These are phyloP conservation scores for Irpex sp. DNA, from an alignment of 1,284 basidiomycete genomes.

Conservation along the genomic window DNA sequence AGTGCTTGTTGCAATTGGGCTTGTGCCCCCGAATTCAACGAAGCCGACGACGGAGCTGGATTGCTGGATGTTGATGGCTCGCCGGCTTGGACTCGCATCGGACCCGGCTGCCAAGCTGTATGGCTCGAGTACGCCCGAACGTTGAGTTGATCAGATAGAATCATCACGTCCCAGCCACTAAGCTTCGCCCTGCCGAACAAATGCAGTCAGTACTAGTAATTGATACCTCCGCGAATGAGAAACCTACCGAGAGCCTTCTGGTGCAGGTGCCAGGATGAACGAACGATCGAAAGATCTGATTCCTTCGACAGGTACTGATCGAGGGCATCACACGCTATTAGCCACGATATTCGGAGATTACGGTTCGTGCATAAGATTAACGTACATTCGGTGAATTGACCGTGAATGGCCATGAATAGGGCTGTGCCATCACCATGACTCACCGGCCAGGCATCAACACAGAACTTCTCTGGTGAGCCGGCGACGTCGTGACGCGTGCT, in stretches of 20 bases:
- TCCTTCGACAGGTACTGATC: conserved; percentile 38
- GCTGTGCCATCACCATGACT: conserved; percentile 56
- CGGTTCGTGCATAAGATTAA: conserved; percentile 13
- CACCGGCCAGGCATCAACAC: conserved; percentile 85
- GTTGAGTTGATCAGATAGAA: conserved; percentile 86
- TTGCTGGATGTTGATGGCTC: conserved; percentile 24
- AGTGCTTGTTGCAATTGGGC: conserved; percentile 49
- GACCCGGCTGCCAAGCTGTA: conserved; percentile 74
- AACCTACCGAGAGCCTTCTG: conserved; percentile 75
- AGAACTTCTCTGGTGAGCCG: conserved; percentile 76
- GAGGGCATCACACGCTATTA: conserved; percentile 8
- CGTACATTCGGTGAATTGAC: conserved; percentile 88
- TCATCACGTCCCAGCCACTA: conserved; percentile 86
- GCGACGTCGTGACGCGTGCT: conserved; percentile 78
- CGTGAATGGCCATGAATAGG: conserved; percentile 85
- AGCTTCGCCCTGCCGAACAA: conserved; percentile 57
- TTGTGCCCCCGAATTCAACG: conserved; percentile 30
- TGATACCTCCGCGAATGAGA: background rate
- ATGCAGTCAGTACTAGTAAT: background rate
- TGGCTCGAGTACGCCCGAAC: conserved; percentile 82
- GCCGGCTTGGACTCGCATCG: conserved; percentile 59
- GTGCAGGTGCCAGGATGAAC: conserved; percentile 82
- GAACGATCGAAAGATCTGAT: conserved; percentile 92
- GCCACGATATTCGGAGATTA: background rate
- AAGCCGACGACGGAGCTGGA: conserved; percentile 19